Conservation (phyloP, 1,284 basidiomycete species). For the Pascua guehoae region DNA sequence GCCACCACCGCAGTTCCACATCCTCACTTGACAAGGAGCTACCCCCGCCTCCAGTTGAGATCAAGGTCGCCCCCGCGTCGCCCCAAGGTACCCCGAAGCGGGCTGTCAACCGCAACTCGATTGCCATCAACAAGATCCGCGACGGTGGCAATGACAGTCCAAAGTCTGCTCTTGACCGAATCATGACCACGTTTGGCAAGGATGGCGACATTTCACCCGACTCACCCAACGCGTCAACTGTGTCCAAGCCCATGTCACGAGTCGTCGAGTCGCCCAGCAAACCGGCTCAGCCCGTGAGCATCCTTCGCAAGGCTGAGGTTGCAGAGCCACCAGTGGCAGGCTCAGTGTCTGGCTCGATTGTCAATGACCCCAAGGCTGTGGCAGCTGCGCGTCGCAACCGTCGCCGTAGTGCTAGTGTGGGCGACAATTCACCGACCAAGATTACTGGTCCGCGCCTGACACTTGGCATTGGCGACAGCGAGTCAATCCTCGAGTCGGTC, state of each 20-base stretch:
- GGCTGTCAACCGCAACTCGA: background rate
- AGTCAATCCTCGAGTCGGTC: slow-evolving; percentile 42
- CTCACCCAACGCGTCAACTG: no score
- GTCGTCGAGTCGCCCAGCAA: slow-evolving; percentile 8
- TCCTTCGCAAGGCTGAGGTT: slow-evolving; percentile 6
- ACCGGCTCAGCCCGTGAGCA: slow-evolving; percentile 10
- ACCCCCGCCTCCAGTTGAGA: background rate
- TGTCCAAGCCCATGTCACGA: no score
- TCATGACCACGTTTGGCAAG: slow-evolving; percentile 20
- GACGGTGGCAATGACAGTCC: slow-evolving; percentile 22
- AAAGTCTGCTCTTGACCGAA: slow-evolving; percentile 40
- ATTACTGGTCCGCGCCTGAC: slow-evolving; percentile 29
- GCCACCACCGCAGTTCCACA: background rate
- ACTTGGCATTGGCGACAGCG: slow-evolving; percentile 39
- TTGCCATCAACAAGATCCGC: slow-evolving; percentile 3
- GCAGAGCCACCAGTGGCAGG: background rate
- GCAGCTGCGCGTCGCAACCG: slow-evolving; percentile 24
- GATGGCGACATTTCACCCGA: background rate
- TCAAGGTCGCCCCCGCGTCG: background rate
- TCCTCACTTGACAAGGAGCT: slow-evolving; percentile 2
- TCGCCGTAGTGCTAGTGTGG: slow-evolving; percentile 41
- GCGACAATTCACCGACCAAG: slow-evolving; percentile 28
- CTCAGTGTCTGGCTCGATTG: slow-evolving; percentile 10
- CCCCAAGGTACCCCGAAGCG: background rate
- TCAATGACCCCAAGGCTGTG: slow-evolving; percentile 3